Evolutionary conservation across 129 eudicot species (phyloP).

Genomic region (Mikania micrantha): DNA sequence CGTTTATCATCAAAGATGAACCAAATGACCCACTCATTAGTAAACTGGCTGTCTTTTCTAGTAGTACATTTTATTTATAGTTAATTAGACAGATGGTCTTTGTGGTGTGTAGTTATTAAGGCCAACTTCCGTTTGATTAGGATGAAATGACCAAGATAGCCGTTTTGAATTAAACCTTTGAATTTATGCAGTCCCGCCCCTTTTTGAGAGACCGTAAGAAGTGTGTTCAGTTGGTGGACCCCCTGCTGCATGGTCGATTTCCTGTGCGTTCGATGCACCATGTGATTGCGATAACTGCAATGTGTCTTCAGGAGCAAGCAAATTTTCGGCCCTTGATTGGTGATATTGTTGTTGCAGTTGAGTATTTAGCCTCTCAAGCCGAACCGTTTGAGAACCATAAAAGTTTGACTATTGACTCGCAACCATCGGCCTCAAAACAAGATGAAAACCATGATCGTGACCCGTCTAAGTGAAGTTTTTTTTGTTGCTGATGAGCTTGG

Average conservation of each 20-base stretch:
- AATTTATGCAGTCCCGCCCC: slow-evolving; percentile 49
- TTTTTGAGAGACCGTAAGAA: slow-evolving; percentile 54
- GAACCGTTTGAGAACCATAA: slow-evolving; percentile 24
- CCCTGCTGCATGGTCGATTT: slow-evolving; percentile 46
- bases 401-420: slow-evolving; percentile 23
- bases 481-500: not conserved
- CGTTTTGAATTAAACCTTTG: too few species aligned
- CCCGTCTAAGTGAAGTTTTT: not conserved
- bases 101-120: too few species aligned
- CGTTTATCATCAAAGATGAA: too few species aligned
- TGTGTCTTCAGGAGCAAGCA: slow-evolving; percentile 84
- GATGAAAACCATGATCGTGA: slow-evolving; percentile 4
- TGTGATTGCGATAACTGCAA: slow-evolving; percentile 55
- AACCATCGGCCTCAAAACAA: slow-evolving; percentile 23
- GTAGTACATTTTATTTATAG: not conserved
- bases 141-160: too few species aligned
- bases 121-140: too few species aligned
- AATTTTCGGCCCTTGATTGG: slow-evolving; percentile 59
- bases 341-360: slow-evolving; percentile 74
- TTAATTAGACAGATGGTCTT: too few species aligned
- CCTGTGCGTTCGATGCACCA: slow-evolving; percentile 51
- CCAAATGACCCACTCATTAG: not conserved
- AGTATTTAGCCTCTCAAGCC: slow-evolving; percentile 60
- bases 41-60: not conserved
- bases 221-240: slow-evolving; percentile 62